A percentile compares a stretch with the other conserved stretches of the same genome.
Conservation (phyloP, 1,139 yeast genomes). For the Yamadazyma pseudoaaseri region DNA sequence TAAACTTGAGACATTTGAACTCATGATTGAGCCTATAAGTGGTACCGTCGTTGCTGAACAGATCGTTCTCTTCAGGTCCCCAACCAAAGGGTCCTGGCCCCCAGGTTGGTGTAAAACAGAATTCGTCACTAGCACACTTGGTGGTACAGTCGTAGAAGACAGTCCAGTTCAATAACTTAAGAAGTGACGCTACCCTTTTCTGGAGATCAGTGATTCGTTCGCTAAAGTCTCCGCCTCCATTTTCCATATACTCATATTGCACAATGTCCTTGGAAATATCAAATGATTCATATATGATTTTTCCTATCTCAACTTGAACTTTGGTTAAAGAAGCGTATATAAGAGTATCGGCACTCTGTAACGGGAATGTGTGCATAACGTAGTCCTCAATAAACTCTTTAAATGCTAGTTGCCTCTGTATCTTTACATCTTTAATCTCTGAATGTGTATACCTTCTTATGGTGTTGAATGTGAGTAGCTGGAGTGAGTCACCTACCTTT, state of each 20-base stretch:
- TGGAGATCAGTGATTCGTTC: not conserved
- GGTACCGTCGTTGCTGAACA: slow-evolving; percentile 8
- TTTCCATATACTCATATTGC: slow-evolving; percentile 15
- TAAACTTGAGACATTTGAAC: slow-evolving; percentile 10
- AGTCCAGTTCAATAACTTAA: slow-evolving; percentile 33
- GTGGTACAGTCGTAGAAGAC: slow-evolving; percentile 38
- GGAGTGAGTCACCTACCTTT: slow-evolving; percentile 9
- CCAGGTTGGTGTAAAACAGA: slow-evolving; percentile 59
- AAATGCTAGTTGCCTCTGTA: slow-evolving; percentile 19
- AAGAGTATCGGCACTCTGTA: slow-evolving; percentile 37
- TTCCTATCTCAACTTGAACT: slow-evolving; percentile 33
- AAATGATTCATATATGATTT: slow-evolving; percentile 31
- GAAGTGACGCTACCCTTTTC: slow-evolving; percentile 2
- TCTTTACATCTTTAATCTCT: slow-evolving; percentile 8
- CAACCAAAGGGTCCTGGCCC: slow-evolving; percentile 52
- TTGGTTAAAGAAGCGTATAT: slow-evolving; percentile 45
- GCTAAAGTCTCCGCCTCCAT: slow-evolving; percentile 5
- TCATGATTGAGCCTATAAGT: slow-evolving; percentile 8
- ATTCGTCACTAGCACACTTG: slow-evolving; percentile 40
- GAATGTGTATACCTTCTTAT: slow-evolving; percentile 35
- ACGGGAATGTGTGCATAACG: slow-evolving; percentile 35
- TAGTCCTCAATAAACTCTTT: slow-evolving; percentile 40
- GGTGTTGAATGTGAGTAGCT: slow-evolving; percentile 21
- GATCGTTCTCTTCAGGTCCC: slow-evolving; percentile 6
- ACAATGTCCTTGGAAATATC: slow-evolving; percentile 24